Evolutionary conservation across 257 asterid species (phyloP).

Genomic region (Voacanga thouarsii): DNA sequence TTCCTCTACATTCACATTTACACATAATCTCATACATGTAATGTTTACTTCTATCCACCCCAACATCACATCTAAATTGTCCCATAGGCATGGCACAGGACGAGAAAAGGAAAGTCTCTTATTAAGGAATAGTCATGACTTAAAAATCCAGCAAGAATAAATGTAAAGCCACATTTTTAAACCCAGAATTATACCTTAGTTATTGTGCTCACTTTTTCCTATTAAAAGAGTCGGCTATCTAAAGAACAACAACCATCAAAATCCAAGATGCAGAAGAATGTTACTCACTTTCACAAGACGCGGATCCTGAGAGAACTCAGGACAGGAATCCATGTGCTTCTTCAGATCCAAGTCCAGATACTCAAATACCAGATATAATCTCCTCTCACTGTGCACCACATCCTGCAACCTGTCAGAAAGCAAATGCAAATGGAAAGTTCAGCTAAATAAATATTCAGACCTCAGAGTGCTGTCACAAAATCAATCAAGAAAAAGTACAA

Average conservation of each 20-base stretch:
- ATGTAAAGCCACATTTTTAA: neutral
- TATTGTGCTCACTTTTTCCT: conserved; percentile 3
- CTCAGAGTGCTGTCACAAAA: neutral
- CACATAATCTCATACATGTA: neutral
- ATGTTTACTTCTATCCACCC: conserved; percentile 3
- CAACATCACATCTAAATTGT: neutral
- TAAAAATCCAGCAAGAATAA: neutral
- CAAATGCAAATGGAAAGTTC: neutral
- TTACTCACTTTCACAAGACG: conserved; percentile 67
- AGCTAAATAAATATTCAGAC: neutral
- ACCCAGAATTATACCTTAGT: conserved; percentile 1
- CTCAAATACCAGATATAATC: conserved; percentile 90
- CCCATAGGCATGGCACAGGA: neutral
- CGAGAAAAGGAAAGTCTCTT: neutral
- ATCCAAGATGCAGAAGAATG: conserved; percentile 24
- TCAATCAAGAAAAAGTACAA: neutral
- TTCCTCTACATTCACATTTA: neutral
- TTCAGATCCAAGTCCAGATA: conserved; percentile 95
- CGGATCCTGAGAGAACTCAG: conserved; percentile 85
- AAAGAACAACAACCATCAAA: conserved; percentile 12
- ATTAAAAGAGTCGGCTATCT: neutral
- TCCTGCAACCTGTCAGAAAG: conserved; percentile 77
- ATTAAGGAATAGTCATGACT: neutral
- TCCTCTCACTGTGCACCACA: conserved; percentile 93
- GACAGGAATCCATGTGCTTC: conserved; percentile 97